Conservation (phyloP, 345 rosid species). For the Moringa oleifera region DNA sequence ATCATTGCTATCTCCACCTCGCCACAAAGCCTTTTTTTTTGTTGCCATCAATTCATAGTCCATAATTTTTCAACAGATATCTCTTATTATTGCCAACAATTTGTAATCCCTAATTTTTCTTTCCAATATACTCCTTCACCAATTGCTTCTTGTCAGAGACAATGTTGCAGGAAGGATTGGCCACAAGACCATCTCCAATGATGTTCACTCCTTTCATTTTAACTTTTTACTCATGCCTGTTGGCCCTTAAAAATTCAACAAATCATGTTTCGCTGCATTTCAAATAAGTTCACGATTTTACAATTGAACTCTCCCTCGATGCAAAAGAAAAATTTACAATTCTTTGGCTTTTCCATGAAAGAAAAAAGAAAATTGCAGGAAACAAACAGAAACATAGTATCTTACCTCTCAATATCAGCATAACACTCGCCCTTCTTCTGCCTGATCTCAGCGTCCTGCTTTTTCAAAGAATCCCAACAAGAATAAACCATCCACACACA, state of each 20-base stretch:
- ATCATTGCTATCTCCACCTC: too few species aligned
- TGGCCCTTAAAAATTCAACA: neutral
- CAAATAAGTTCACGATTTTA: neutral
- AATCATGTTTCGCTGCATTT: neutral
- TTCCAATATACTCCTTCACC: too few species aligned
- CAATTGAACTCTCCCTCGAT: neutral
- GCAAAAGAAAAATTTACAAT: neutral
- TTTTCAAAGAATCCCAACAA: neutral
- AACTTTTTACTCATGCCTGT: too few species aligned
- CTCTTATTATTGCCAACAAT: too few species aligned
- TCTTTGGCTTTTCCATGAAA: neutral
- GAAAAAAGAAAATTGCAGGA: neutral
- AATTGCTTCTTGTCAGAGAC: too few species aligned
- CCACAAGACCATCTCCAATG: too few species aligned
- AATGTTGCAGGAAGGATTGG: too few species aligned
- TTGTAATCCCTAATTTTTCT: too few species aligned
- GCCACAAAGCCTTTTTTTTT: too few species aligned
- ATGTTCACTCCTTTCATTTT: too few species aligned
- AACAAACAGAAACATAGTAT: neutral
- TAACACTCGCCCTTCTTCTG: slow-evolving; percentile 64
- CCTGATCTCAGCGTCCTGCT: slow-evolving; percentile 57
- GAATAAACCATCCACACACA: neutral
- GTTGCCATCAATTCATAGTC: too few species aligned
- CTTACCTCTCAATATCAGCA: slow-evolving; percentile 70
- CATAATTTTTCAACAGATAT: too few species aligned